Evolutionary conservation across 441 rosid species (phyloP).

Genomic region (Gossypium schwendimanii): DNA sequence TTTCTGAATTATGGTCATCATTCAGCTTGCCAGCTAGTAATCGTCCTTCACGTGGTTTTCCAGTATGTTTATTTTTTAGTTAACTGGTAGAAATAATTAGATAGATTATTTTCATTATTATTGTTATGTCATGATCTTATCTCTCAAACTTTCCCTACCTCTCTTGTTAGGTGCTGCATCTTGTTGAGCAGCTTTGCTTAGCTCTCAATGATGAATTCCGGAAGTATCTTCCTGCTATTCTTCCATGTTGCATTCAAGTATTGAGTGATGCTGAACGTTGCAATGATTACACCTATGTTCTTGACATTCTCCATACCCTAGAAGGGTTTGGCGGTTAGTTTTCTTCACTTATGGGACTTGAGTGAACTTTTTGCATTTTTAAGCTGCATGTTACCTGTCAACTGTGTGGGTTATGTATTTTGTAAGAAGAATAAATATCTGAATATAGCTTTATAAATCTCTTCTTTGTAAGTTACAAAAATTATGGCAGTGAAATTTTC

Average conservation of each 20-base stretch:
- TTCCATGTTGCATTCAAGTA: slow-evolving; percentile 96
- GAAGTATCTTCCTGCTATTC: slow-evolving; percentile 87
- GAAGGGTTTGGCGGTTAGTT: slow-evolving; percentile 99
- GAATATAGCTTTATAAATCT: slow-evolving; percentile 1
- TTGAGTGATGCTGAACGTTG: slow-evolving; percentile 93
- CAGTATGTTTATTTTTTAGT: slow-evolving; percentile 38
- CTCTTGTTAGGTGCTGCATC: slow-evolving; percentile 74
- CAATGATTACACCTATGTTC: slow-evolving; percentile 79
- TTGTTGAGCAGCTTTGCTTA: slow-evolving; percentile 97
- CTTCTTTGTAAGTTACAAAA: not conserved
- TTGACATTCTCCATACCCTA: slow-evolving; percentile 91
- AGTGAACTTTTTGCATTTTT: not conserved
- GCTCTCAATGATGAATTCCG: slow-evolving; percentile 99
- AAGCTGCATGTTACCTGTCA: not conserved
- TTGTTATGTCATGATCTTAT: slow-evolving; percentile 14
- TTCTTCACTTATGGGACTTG: slow-evolving; percentile 14
- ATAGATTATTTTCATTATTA: slow-evolving; percentile 10
- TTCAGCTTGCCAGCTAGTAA: slow-evolving; percentile 70
- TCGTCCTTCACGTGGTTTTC: slow-evolving; percentile 82
- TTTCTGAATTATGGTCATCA: slow-evolving; percentile 97
- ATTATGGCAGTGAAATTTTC: not conserved
- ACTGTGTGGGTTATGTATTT: not conserved
- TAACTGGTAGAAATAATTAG: not conserved
- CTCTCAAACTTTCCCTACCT: slow-evolving; percentile 15
- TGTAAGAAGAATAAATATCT: slow-evolving; percentile 4